Evolutionary conservation across 1,139 yeast genomes (phyloP).

Genomic region (Magnusiomyces paraingens): DNA sequence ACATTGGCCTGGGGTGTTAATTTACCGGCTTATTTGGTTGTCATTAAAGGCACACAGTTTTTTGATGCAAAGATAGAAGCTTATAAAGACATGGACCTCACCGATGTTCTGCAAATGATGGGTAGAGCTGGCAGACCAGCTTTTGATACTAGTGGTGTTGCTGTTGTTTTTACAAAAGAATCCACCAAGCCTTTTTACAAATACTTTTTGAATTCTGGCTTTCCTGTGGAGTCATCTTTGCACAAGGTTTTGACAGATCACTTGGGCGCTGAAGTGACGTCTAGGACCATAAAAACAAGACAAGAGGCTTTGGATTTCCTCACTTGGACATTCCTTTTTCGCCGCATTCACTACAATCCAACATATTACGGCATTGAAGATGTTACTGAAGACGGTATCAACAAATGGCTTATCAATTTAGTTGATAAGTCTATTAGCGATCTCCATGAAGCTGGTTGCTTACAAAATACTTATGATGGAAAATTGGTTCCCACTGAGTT

Average conservation of each 20-base stretch:
- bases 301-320: conserved; percentile 91
- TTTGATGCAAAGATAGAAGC: conserved; percentile 78
- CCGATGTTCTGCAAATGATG: conserved; percentile 88
- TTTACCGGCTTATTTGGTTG: conserved; percentile 88
- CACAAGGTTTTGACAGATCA: conserved; percentile 93
- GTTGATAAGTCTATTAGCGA: conserved; percentile 66
- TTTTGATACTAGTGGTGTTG: conserved; percentile 90
- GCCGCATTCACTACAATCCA: conserved; percentile 94
- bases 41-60: conserved; percentile 89
- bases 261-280: conserved; percentile 90
- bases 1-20: conserved; percentile 98
- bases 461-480: conserved; percentile 44
- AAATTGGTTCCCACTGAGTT: conserved; percentile 64
- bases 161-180: conserved; percentile 90
- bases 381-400: conserved; percentile 45
- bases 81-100: conserved; percentile 82
- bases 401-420: conserved; percentile 61
- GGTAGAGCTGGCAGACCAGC: conserved; percentile 98
- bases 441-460: conserved; percentile 68
- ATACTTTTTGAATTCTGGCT: conserved; percentile 89
- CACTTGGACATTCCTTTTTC: conserved; percentile 89
- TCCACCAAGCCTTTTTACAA: conserved; percentile 87
- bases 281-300: conserved; percentile 73
- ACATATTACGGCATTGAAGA: conserved; percentile 89
- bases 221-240: conserved; percentile 93